Evolutionary conservation across 345 rosid species (phyloP), one percentile per base, ranked within the genome.

Genomic region (Mangifera indica): DNA sequence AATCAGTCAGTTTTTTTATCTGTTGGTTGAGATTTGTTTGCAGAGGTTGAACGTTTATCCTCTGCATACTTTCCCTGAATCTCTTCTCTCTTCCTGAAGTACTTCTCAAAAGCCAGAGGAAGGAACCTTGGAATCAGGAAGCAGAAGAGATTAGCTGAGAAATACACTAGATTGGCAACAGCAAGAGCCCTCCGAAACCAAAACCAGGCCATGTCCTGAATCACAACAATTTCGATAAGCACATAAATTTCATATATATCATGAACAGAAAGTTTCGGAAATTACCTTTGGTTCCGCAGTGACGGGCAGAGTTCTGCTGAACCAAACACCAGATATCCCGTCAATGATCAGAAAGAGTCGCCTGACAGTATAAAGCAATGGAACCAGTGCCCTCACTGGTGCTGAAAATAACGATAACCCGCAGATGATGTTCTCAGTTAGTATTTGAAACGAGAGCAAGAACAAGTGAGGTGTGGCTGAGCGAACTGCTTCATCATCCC

Each of bases 401-500:
- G 90, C 84, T 8, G 96, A 95, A 69, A 92, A 91, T 52, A 91
- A 76, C 2, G 93, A 88, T 54, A 92, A 26, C 51, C 98, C 84
- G 26, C 91, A 87, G n/a, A 92, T 83, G 10, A 91, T 66, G 70
- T 91, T 95, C 81, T 92, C 97, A 0, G 97, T 87, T 22, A 95
- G 87, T 62, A 95, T 92, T 79, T 95, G 99, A 77, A 87, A 95
- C 0, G 97, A 89, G 26, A 91, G 91, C 79, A 92, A 72, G 85
- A 92, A 95, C 79, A 91, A 69, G 69, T 91, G 96, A 3, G 93
- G 98, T 0, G 99, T 91, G 0, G 93, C 91, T 17, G 94, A 91
- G 26, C 92, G 84, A 42, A 89, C 92, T 0, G 93, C 96, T 1
- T 84, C 80, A 6, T 89, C 89, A 59, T 92, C 97, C 1, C 93